Conservation (phyloP, 148 eudicot genomes). For the Silene conica region DNA sequence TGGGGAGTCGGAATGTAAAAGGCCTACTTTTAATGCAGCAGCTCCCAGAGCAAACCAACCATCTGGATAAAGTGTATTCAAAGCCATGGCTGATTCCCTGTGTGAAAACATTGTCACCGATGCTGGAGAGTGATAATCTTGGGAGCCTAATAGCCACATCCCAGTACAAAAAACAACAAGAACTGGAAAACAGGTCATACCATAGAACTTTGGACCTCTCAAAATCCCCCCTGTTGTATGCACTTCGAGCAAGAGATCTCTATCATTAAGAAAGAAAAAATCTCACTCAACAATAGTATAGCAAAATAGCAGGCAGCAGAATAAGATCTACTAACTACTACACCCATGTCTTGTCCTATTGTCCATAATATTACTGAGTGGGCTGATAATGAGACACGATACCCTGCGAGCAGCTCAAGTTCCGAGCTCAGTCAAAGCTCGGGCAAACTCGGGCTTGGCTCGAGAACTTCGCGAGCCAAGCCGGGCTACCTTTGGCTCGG, state of each 20-base stretch:
- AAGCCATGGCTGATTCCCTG: slow-evolving; percentile 89
- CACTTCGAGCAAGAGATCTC: slow-evolving; percentile 92
- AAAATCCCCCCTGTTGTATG: slow-evolving; percentile 80
- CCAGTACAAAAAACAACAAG: background rate
- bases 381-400: no score
- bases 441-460: no score
- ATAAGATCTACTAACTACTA: background rate
- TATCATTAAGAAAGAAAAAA: slow-evolving; percentile 22
- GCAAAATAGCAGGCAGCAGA: background rate
- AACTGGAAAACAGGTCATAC: slow-evolving; percentile 26
- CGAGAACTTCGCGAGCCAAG: no score
- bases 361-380: background rate
- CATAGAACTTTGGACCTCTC: slow-evolving; percentile 65
- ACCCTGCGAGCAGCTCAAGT: no score
- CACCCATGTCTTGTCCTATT: background rate
- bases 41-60: slow-evolving; percentile 99
- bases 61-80: slow-evolving; percentile 85
- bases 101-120: slow-evolving; percentile 11
- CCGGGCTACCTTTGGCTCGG: no score
- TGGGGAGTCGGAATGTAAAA: background rate
- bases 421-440: no score
- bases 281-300: background rate
- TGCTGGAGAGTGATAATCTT: background rate
- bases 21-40: slow-evolving; percentile 81
- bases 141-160: background rate